A percentile compares a stretch with the other conserved stretches of the same genome.
Conservation (phyloP, 139 green algal genomes). For the Asterochloris erici region DNA sequence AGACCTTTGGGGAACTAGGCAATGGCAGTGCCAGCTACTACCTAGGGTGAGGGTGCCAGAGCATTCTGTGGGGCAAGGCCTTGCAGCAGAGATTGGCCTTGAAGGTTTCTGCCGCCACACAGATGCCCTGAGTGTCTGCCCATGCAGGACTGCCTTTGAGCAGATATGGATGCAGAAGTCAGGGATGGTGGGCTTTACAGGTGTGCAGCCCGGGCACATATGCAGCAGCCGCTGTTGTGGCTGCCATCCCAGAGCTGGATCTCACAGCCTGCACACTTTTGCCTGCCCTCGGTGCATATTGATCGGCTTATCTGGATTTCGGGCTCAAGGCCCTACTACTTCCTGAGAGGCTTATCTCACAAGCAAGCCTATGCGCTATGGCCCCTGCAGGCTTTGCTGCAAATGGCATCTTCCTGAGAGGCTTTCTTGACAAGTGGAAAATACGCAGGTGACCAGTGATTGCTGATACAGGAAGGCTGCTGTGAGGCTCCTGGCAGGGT, state of each 20-base stretch:
- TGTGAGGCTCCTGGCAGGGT: no score
- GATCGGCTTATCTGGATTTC: no score
- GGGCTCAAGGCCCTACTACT: no score
- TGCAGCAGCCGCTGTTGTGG: no score
- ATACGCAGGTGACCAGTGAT: background rate
- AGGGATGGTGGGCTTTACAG: conserved; percentile 27
- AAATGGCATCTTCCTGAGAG: conserved; percentile 36
- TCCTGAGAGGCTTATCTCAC: no score
- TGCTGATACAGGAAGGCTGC: no score
- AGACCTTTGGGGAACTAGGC: conserved; percentile 54
- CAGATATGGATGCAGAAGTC: conserved; percentile 47
- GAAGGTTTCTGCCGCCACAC: background rate
- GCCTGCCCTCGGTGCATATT: no score
- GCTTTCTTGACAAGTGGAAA: conserved; percentile 40
- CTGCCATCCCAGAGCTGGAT: no score
- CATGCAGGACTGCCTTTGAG: conserved; percentile 18
- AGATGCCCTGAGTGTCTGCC: background rate
- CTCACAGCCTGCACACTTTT: no score
- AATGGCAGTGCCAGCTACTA: conserved; percentile 52
- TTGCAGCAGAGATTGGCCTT: no score
- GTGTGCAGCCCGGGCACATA: background rate
- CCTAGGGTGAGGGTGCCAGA: conserved; percentile 37
- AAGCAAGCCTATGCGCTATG: background rate
- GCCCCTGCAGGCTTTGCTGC: conserved; percentile 33
- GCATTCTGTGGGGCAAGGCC: background rate